These are phyloP conservation scores for Xylariaceae sp. DNA, from an alignment of 2,329 filamentous ascomycete genomes.

Conservation along the genomic window DNA sequence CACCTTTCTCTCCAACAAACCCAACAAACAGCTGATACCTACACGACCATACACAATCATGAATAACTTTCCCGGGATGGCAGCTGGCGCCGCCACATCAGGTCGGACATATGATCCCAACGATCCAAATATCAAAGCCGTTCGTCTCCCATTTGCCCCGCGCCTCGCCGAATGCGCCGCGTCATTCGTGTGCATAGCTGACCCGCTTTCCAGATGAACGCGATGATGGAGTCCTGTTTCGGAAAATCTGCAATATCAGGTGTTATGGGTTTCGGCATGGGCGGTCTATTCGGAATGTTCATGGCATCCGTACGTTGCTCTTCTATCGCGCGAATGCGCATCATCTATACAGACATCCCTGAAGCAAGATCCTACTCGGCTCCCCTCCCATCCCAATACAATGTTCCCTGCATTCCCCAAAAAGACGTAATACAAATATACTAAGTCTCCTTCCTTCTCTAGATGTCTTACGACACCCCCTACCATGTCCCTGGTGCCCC, in stretches of 20 bases:
- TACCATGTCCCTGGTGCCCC: conserved; percentile 47
- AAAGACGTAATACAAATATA: background rate
- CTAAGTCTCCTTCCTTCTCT: background rate
- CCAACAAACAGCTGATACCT: background rate
- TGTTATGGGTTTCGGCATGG: conserved; percentile 89
- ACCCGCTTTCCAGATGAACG: conserved; percentile 57
- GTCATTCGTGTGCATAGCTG: background rate
- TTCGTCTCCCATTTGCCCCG: conserved; percentile 28
- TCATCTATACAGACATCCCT: background rate
- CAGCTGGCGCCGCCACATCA: conserved; percentile 17
- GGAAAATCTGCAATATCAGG: conserved; percentile 86
- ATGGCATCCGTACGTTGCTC: conserved; percentile 77
- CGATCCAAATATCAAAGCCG: conserved; percentile 49
- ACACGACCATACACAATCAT: conserved; percentile 17
- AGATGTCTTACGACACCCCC: conserved; percentile 99
- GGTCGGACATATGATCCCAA: conserved; percentile 33
- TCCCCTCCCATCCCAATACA: background rate
- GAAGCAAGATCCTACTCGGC: too few relatives aligned
- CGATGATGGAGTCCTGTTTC: conserved; percentile 85
- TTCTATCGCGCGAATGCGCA: background rate
- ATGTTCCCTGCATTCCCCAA: background rate
- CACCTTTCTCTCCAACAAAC: background rate
- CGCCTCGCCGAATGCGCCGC: background rate
- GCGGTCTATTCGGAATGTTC: conserved; percentile 91
- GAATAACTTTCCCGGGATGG: conserved; percentile 28